Conservation (phyloP, 2,329 filamentous ascomycete species). For the Talaromyces verruculosus region DNA sequence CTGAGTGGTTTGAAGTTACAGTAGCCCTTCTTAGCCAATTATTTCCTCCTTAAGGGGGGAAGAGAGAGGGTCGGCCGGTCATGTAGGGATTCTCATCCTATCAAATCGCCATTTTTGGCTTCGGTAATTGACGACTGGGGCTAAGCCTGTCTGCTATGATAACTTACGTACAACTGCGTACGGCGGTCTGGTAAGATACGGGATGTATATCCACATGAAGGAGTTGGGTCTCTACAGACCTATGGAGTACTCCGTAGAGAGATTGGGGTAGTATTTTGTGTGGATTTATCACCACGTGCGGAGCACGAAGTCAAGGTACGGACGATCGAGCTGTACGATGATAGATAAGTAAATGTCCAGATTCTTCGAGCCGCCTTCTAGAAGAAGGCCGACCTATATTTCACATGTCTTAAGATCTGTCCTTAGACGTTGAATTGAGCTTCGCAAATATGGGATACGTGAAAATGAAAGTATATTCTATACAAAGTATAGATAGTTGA, state of each 20-base stretch:
- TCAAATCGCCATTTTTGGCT: background rate
- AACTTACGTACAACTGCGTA: too few relatives aligned
- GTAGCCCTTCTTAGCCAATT: background rate
- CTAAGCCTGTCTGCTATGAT: background rate
- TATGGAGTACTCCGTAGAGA: too few relatives aligned
- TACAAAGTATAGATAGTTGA: too few relatives aligned
- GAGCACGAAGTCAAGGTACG: background rate
- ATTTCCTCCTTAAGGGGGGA: too few relatives aligned
- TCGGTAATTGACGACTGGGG: background rate
- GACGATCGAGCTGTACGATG: background rate
- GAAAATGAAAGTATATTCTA: too few relatives aligned
- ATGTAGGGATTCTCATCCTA: background rate
- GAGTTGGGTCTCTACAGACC: too few relatives aligned
- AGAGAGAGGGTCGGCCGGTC: background rate
- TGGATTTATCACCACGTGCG: too few relatives aligned
- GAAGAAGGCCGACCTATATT: background rate
- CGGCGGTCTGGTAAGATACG: too few relatives aligned
- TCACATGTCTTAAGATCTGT: background rate
- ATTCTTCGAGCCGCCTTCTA: background rate
- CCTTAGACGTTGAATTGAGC: background rate
- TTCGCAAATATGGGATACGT: background rate
- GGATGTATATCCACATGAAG: too few relatives aligned
- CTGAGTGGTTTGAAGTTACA: background rate
- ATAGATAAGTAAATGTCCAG: background rate
- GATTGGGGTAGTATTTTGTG: too few relatives aligned